Conservation (phyloP, 2,329 filamentous ascomycete species). For the Colletotrichum orchidophilum region DNA sequence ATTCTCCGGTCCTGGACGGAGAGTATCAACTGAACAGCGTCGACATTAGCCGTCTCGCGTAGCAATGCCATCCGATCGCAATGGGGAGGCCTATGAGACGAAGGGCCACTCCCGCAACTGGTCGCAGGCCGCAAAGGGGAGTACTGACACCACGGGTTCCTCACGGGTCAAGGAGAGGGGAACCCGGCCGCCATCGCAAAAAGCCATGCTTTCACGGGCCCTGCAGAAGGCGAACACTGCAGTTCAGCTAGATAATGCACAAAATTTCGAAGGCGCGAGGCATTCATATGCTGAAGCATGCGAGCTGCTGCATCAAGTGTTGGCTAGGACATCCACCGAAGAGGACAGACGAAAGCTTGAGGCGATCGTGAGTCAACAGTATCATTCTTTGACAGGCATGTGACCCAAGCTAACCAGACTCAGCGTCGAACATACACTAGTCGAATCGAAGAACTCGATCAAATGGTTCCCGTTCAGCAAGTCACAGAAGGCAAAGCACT, state of each 20-base stretch:
- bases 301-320: slow-evolving; percentile 85
- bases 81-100: slow-evolving; percentile 38
- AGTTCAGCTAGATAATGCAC: slow-evolving; percentile 93
- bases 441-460: slow-evolving; percentile 86
- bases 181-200: slow-evolving; percentile 74
- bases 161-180: slow-evolving; percentile 45
- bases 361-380: slow-evolving; percentile 77
- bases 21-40: slow-evolving; percentile 22
- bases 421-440: slow-evolving; percentile 90
- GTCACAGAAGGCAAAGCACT: slow-evolving; percentile 75
- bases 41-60: not conserved
- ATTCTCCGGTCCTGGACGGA: slow-evolving; percentile 17
- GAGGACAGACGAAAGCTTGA: slow-evolving; percentile 92
- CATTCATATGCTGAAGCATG: slow-evolving; percentile 94
- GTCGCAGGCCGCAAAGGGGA: slow-evolving; percentile 55
- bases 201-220: slow-evolving; percentile 95
- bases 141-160: slow-evolving; percentile 52
- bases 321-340: slow-evolving; percentile 82
- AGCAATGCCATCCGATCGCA: slow-evolving; percentile 43
- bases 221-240: slow-evolving; percentile 96
- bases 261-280: slow-evolving; percentile 91
- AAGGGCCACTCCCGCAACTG: slow-evolving; percentile 57
- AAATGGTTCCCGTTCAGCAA: slow-evolving; percentile 65
- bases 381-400: not conserved
- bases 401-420: slow-evolving; percentile 4